These are phyloP conservation scores for Penicillium sp. DNA, from an alignment of 2,329 filamentous ascomycete species.

Conservation along the genomic window DNA sequence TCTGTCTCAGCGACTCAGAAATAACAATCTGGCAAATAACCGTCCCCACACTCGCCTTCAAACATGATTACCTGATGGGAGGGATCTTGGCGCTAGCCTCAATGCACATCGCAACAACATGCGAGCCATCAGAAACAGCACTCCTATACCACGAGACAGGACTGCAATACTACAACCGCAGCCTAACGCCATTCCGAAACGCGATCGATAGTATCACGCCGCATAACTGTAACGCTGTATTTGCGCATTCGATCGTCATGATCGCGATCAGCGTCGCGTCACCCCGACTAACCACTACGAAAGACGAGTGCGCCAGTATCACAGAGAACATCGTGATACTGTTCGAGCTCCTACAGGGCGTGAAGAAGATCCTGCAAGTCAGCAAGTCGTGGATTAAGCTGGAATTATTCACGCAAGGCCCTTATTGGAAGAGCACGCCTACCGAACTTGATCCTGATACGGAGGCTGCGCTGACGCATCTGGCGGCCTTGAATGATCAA, in stretches of 20 bases:
- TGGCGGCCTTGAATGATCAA: constrained; percentile 21
- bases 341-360: constrained; percentile 31
- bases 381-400: constrained; percentile 44
- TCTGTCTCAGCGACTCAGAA: constrained; percentile 29
- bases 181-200: constrained; percentile 27
- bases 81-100: constrained; percentile 39
- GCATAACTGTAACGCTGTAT: constrained; percentile 29
- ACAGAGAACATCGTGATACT: constrained; percentile 27
- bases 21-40: constrained; percentile 33
- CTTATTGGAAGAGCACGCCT: constrained; percentile 49
- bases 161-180: constrained; percentile 27
- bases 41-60: constrained; percentile 35
- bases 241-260: constrained; percentile 30
- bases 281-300: constrained; percentile 20
- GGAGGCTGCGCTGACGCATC: constrained; percentile 17
- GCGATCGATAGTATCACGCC: constrained; percentile 28
- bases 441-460: constrained; percentile 20
- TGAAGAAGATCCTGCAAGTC: constrained; percentile 27
- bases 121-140: constrained; percentile 11
- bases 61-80: constrained; percentile 36
- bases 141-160: constrained; percentile 27
- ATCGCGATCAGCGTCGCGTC: constrained; percentile 28
- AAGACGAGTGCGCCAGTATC: constrained; percentile 16
- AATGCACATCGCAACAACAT: constrained; percentile 34
- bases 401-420: constrained; percentile 48